Evolutionary conservation across 2,329 filamentous ascomycete genomes (phyloP).

Genomic region (Neopestalotiopsis sp.): DNA sequence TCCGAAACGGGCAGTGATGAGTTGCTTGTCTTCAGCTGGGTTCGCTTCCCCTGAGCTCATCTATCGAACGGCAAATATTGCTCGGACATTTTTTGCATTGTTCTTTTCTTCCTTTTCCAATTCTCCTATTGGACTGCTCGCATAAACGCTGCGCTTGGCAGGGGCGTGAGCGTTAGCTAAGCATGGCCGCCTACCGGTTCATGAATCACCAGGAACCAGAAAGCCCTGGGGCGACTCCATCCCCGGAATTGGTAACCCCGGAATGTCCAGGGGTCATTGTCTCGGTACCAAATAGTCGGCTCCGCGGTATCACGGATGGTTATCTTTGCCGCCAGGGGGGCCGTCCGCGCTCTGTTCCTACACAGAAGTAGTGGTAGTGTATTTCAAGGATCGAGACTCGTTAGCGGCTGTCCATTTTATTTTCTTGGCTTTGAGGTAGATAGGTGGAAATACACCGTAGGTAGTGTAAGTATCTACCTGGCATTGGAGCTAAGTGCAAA

Average conservation of each 20-base stretch:
- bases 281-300: not conserved
- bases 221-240: not conserved
- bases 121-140: not conserved
- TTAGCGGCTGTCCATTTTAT: not conserved
- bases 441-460: too few species aligned
- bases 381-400: not conserved
- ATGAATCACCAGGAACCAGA: not conserved
- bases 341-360: not conserved
- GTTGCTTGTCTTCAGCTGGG: not conserved
- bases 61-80: not conserved
- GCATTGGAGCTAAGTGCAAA: not conserved
- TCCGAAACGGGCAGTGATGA: not conserved
- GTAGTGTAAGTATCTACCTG: not conserved
- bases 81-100: not conserved
- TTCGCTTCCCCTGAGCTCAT: not conserved
- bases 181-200: too few species aligned
- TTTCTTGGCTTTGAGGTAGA: not conserved
- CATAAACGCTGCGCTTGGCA: not conserved
- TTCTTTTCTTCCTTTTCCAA: not conserved
- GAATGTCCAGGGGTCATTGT: not conserved
- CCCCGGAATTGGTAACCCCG: not conserved
- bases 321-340: not conserved
- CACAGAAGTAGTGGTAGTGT: too few species aligned
- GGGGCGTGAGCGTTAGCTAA: not conserved
- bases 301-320: not conserved